phyloP scores from a whole-genome alignment of 352 stramenopile genomes.

The Pythium utonaiense region DNA sequence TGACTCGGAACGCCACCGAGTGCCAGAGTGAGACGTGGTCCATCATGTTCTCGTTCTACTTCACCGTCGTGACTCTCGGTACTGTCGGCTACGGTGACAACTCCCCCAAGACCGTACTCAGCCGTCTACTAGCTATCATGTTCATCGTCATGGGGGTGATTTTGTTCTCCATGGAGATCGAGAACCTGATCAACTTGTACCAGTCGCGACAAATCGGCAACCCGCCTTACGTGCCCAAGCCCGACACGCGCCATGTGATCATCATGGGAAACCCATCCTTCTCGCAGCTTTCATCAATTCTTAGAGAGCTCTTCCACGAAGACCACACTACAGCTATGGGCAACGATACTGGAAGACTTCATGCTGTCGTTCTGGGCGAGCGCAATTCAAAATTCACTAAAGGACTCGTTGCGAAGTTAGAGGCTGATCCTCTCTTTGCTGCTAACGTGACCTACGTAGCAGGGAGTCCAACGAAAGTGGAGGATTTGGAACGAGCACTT shows the following conservation, averaged over 20 bases:
- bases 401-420: conserved; percentile 61
- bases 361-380: conserved; percentile 71
- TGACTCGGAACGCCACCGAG: conserved; percentile 45
- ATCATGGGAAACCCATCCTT: conserved; percentile 85
- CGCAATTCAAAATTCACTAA: conserved; percentile 70
- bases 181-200: conserved; percentile 86
- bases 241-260: conserved; percentile 65
- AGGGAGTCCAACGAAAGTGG: conserved; percentile 57
- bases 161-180: conserved; percentile 87
- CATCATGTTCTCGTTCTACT: conserved; percentile 89
- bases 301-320: conserved; percentile 86
- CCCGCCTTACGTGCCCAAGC: conserved; percentile 65
- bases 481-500: conserved; percentile 70
- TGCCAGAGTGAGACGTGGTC: conserved; percentile 75
- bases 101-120: conserved; percentile 75
- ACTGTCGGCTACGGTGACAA: conserved; percentile 89
- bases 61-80: conserved; percentile 85
- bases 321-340: conserved; percentile 57
- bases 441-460: conserved; percentile 79
- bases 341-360: conserved; percentile 36
- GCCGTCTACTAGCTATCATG: conserved; percentile 78
- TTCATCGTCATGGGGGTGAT: conserved; percentile 88
- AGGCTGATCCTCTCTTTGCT: conserved; percentile 77
- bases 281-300: conserved; percentile 72
- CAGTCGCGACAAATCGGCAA: conserved; percentile 79